These are phyloP conservation scores for Ceratorhiza oryzae-sativae DNA, from an alignment of 1,284 basidiomycete genomes.

Conservation along the genomic window DNA sequence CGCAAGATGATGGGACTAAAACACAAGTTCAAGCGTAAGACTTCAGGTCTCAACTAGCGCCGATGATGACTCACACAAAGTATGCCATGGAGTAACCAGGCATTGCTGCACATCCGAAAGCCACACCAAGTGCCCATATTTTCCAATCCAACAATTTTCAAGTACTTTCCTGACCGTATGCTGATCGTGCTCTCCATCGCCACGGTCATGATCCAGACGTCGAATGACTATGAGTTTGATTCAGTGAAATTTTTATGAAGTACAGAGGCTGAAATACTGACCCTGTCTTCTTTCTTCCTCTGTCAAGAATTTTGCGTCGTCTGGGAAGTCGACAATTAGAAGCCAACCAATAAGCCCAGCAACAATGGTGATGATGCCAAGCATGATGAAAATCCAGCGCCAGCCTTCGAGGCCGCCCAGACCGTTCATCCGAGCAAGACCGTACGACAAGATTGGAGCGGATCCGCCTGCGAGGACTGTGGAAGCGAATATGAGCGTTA, in stretches of 20 bases:
- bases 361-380: constrained; percentile 49
- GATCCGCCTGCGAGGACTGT: constrained; percentile 47
- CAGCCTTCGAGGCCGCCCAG: constrained; percentile 47
- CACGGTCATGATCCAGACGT: constrained; percentile 55
- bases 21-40: constrained; percentile 9
- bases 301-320: constrained; percentile 55
- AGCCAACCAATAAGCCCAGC: constrained; percentile 46
- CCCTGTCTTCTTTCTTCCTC: constrained; percentile 46
- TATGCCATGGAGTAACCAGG: constrained; percentile 37
- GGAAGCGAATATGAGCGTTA: background rate
- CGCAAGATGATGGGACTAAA: constrained; percentile 40
- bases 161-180: constrained; percentile 50
- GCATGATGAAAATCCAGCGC: constrained; percentile 47
- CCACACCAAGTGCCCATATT: constrained; percentile 49
- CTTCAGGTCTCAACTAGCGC: background rate
- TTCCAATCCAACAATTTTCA: constrained; percentile 52
- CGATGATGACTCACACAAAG: constrained; percentile 11
- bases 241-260: background rate
- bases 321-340: constrained; percentile 54
- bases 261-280: background rate
- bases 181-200: constrained; percentile 52
- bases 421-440: constrained; percentile 46
- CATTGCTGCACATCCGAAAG: constrained; percentile 31
- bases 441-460: constrained; percentile 54
- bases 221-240: constrained; percentile 42